These are phyloP conservation scores for Clonostachys chloroleuca DNA, from an alignment of 2,329 filamentous ascomycete species.

Conservation along the genomic window DNA sequence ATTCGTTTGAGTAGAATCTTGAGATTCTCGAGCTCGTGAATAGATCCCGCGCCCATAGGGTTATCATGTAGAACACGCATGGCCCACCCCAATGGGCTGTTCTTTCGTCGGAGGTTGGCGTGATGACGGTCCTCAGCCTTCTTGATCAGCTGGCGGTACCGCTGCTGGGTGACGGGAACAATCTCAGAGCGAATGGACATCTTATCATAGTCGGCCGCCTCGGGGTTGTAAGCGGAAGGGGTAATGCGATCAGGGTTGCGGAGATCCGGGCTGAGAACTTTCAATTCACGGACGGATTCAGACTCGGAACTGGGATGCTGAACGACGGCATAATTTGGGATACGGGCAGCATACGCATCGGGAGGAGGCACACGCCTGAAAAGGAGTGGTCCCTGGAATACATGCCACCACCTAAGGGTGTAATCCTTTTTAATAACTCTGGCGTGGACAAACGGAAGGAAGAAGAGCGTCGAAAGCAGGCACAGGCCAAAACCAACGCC, in stretches of 20 bases:
- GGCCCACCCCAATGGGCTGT: slow-evolving; percentile 68
- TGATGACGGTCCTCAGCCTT: slow-evolving; percentile 23
- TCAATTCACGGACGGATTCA: neutral
- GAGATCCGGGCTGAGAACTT: neutral
- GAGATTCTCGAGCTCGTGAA: slow-evolving; percentile 69
- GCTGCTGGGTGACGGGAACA: slow-evolving; percentile 39
- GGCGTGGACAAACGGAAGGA: slow-evolving; percentile 26
- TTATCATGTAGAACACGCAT: slow-evolving; percentile 60
- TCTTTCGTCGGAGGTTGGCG: slow-evolving; percentile 52
- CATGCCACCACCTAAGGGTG: slow-evolving; percentile 21
- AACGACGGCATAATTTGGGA: slow-evolving; percentile 25
- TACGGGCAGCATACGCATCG: slow-evolving; percentile 13
- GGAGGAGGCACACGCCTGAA: slow-evolving; percentile 23
- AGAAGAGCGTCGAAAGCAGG: slow-evolving; percentile 22
- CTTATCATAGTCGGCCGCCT: slow-evolving; percentile 28
- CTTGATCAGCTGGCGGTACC: slow-evolving; percentile 31
- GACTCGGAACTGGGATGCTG: slow-evolving; percentile 33
- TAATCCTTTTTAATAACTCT: slow-evolving; percentile 22
- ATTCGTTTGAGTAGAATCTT: slow-evolving; percentile 33
- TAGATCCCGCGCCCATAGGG: slow-evolving; percentile 11
- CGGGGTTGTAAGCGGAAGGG: slow-evolving; percentile 1
- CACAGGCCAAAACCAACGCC: slow-evolving; percentile 22
- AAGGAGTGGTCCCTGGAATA: slow-evolving; percentile 28
- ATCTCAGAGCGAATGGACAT: neutral
- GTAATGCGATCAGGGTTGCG: neutral